phyloP scores from a whole-genome alignment of 225 moss, liverwort and hornwort genomes.

The Pseudisothecium myosuroides region DNA sequence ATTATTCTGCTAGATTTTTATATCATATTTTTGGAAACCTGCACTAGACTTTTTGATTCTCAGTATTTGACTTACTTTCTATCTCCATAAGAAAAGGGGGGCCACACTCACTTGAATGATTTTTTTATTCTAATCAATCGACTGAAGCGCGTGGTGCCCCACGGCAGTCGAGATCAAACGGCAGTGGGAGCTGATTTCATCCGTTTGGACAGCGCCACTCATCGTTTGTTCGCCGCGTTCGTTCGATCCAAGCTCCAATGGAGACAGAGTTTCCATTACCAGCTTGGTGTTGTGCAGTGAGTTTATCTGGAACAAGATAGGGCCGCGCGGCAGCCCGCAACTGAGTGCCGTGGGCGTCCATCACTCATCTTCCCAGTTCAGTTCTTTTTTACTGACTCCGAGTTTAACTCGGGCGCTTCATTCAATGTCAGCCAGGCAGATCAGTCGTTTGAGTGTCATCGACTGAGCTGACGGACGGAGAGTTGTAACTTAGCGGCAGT shows the following conservation, averaged over 20 bases:
- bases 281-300: neutral
- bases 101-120: neutral
- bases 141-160: neutral
- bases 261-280: neutral
- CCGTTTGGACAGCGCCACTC: neutral
- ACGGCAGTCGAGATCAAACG: no score
- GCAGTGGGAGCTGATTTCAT: neutral
- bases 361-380: no score
- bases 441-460: neutral
- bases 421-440: neutral
- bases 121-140: neutral
- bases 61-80: neutral
- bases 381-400: neutral
- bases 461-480: neutral
- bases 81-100: neutral
- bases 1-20: neutral
- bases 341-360: no score
- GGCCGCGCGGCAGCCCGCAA: neutral
- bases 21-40: neutral
- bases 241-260: neutral
- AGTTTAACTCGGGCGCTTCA: neutral
- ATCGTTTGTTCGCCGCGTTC: constrained; percentile 1
- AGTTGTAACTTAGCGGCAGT: neutral
- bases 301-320: constrained; percentile 1
- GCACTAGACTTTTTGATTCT: neutral